These are phyloP conservation scores for Neonectria magnoliae DNA, from an alignment of 2,329 filamentous ascomycete genomes.

Conservation along the genomic window DNA sequence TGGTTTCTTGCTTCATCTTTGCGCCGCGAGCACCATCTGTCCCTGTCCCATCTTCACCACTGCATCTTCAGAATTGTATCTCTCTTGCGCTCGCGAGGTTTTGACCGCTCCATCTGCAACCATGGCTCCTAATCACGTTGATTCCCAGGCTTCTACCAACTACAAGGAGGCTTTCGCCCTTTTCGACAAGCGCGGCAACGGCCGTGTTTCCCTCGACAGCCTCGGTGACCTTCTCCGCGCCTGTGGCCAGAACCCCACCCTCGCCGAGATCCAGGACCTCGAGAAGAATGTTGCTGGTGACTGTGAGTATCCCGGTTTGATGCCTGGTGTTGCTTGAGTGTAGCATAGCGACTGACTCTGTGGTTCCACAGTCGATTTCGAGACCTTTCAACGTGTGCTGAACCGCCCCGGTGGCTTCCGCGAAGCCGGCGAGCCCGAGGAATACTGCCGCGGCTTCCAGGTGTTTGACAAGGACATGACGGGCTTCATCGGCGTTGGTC, in stretches of 20 bases:
- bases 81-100: slow-evolving; percentile 8
- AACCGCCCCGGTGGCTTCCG: slow-evolving; percentile 98
- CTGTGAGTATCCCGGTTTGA: slow-evolving; percentile 70
- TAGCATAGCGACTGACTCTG: slow-evolving; percentile 24
- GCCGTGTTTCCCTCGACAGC: slow-evolving; percentile 85
- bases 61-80: not conserved
- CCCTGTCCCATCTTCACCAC: slow-evolving; percentile 25
- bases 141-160: slow-evolving; percentile 83
- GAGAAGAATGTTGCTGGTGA: slow-evolving; percentile 91
- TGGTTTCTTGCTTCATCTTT: slow-evolving; percentile 38
- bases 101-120: slow-evolving; percentile 30
- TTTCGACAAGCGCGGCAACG: slow-evolving; percentile 99
- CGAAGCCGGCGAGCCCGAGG: slow-evolving; percentile 95
- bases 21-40: slow-evolving; percentile 24
- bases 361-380: slow-evolving; percentile 83
- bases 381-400: slow-evolving; percentile 94
- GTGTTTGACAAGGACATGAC: slow-evolving; percentile 99
- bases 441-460: slow-evolving; percentile 98
- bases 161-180: slow-evolving; percentile 99
- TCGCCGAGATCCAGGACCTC: slow-evolving; percentile 90
- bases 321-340: not conserved
- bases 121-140: slow-evolving; percentile 64
- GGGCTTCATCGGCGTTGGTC: slow-evolving; percentile 96
- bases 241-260: slow-evolving; percentile 96
- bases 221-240: slow-evolving; percentile 95